A percentile compares a stretch with the other conserved stretches of the same genome.
Evolutionary conservation across 768 basidiomycete genomes (phyloP).

Genomic region (Boletus tylopilopsis): DNA sequence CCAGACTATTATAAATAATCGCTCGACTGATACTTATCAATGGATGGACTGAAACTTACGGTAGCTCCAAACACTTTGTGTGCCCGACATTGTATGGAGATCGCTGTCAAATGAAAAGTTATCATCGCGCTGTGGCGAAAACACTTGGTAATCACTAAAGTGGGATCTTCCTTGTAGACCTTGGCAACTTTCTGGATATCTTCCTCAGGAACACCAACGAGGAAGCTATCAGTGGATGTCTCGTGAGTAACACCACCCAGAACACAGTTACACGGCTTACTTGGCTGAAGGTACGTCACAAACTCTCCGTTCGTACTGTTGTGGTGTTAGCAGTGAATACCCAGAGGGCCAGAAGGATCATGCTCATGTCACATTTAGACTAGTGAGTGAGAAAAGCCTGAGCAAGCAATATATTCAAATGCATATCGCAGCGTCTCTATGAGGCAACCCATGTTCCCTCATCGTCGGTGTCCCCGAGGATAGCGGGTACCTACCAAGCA

Average conservation of each 20-base stretch:
- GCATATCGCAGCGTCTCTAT: neutral
- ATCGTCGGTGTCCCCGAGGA: conserved; percentile 1
- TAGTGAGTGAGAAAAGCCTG: conserved; percentile 28
- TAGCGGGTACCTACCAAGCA: neutral
- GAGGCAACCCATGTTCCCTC: conserved; percentile 1
- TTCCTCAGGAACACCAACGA: no score
- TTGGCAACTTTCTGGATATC: no score
- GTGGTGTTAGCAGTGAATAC: neutral
- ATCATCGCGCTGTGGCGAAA: neutral
- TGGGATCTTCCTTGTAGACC: conserved; percentile 6
- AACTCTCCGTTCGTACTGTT: conserved; percentile 1
- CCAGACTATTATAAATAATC: conserved; percentile 6
- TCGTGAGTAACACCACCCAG: no score
- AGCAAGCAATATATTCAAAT: no score
- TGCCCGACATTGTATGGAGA: conserved; percentile 29
- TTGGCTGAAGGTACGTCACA: neutral
- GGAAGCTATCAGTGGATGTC: no score
- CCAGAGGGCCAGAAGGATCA: neutral
- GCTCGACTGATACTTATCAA: neutral
- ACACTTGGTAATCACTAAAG: neutral
- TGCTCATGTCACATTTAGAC: conserved; percentile 20
- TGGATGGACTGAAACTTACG: neutral
- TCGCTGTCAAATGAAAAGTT: conserved; percentile 6
- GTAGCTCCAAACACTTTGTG: conserved; percentile 12
- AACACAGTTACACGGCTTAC: neutral